Conservation (phyloP, 148 eudicot species). For the Cornus florida region DNA sequence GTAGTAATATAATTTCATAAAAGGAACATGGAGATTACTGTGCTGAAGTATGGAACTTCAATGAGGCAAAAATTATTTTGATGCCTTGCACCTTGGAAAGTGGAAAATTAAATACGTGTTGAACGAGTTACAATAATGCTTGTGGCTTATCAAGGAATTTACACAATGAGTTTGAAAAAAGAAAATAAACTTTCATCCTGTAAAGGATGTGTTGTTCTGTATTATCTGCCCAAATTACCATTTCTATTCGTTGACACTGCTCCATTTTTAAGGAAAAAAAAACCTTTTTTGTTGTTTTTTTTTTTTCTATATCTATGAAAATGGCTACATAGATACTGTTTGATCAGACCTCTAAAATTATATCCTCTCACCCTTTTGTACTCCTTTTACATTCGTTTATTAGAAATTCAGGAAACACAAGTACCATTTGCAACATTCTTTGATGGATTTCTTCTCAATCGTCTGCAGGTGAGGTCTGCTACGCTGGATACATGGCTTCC, state of each 20-base stretch:
- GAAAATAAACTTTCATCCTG: too few species aligned
- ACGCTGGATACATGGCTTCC: conserved; percentile 99
- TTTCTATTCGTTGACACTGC: too few species aligned
- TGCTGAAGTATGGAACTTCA: background rate
- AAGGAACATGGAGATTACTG: background rate
- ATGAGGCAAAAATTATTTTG: background rate
- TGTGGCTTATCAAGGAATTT: background rate
- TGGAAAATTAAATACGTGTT: background rate
- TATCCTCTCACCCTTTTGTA: background rate
- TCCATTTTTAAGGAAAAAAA: too few species aligned
- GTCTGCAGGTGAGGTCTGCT: conserved; percentile 90
- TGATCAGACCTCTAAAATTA: background rate
- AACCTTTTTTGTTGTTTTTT: too few species aligned
- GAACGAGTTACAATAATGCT: background rate
- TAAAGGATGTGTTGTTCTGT: too few species aligned
- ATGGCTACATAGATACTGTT: too few species aligned
- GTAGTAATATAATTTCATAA: background rate
- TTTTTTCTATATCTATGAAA: too few species aligned
- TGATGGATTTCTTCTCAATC: conserved; percentile 1
- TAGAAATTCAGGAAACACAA: background rate
- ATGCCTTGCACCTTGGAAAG: background rate
- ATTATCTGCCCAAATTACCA: too few species aligned
- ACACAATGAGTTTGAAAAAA: background rate
- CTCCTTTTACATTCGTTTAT: too few species aligned
- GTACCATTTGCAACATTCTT: background rate